Percentiles rank a stretch among this genome's conserved stretches.
Evolutionary conservation across 2,329 filamentous ascomycete genomes (phyloP).

Genomic region (Microcera coccophila): DNA sequence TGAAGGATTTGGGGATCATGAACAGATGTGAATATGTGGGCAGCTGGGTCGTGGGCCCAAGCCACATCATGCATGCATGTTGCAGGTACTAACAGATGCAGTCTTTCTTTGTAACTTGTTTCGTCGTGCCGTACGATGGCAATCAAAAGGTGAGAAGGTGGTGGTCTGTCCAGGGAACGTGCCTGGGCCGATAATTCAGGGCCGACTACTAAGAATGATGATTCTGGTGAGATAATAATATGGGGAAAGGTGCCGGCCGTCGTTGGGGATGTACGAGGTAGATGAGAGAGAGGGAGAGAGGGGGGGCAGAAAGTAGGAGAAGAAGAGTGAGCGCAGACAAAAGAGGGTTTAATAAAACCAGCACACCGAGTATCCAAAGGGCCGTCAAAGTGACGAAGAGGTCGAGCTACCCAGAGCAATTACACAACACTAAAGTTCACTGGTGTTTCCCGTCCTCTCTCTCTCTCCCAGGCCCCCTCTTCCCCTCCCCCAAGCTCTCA

Average conservation of each 20-base stretch:
- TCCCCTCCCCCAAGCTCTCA: too few relatives aligned
- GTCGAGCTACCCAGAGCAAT: too few relatives aligned
- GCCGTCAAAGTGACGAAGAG: too few relatives aligned
- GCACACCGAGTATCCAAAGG: too few relatives aligned
- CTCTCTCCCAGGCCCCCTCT: too few relatives aligned
- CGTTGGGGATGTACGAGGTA: slow-evolving; percentile 3
- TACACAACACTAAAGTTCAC: too few relatives aligned
- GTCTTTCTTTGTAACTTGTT: background rate
- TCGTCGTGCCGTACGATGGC: slow-evolving; percentile 27
- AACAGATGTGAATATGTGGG: background rate
- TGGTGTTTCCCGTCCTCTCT: too few relatives aligned
- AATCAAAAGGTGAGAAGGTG: slow-evolving; percentile 22
- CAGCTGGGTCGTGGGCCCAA: background rate
- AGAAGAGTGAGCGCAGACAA: slow-evolving; percentile 5
- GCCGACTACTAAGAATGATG: slow-evolving; percentile 6
- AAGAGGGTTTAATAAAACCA: too few relatives aligned
- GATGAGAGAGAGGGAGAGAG: slow-evolving; percentile 5
- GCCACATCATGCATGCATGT: background rate
- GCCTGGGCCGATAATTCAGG: slow-evolving; percentile 17
- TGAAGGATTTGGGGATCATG: background rate
- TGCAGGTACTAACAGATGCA: slow-evolving; percentile 1
- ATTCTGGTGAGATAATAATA: slow-evolving; percentile 10
- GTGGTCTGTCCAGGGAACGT: slow-evolving; percentile 27
- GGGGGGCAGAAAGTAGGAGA: slow-evolving; percentile 12
- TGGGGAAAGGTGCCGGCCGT: slow-evolving; percentile 5